These are phyloP conservation scores for Graphium sp. DNA, from an alignment of 2,329 filamentous ascomycete species.

Conservation along the genomic window DNA sequence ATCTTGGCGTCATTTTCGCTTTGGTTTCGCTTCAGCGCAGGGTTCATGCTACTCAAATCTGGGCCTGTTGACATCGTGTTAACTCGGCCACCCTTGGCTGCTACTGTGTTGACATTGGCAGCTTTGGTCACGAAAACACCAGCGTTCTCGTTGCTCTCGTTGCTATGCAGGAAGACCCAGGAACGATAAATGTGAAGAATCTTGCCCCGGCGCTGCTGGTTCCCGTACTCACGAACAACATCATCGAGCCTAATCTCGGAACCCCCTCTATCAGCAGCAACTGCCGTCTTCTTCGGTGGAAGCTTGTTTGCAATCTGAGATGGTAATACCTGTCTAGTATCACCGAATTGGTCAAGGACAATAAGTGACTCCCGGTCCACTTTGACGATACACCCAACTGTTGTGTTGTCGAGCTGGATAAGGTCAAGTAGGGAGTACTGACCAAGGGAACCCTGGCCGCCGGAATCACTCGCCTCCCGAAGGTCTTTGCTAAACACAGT, in stretches of 20 bases:
- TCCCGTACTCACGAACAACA: slow-evolving; percentile 77
- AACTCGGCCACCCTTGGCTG: slow-evolving; percentile 81
- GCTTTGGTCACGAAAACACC: slow-evolving; percentile 80
- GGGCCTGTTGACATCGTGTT: slow-evolving; percentile 44
- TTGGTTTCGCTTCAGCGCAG: slow-evolving; percentile 60
- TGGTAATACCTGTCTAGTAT: slow-evolving; percentile 65
- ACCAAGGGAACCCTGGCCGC: slow-evolving; percentile 67
- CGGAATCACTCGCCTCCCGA: slow-evolving; percentile 81
- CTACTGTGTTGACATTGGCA: slow-evolving; percentile 73
- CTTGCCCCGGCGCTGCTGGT: slow-evolving; percentile 70
- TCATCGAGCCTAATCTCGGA: slow-evolving; percentile 87
- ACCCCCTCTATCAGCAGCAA: slow-evolving; percentile 83
- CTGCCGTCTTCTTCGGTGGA: slow-evolving; percentile 63
- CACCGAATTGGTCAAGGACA: slow-evolving; percentile 80
- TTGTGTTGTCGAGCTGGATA: slow-evolving; percentile 82
- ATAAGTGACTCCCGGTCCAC: slow-evolving; percentile 86
- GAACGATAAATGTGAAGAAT: slow-evolving; percentile 89
- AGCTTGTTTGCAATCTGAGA: slow-evolving; percentile 87
- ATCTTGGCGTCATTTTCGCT: slow-evolving; percentile 27
- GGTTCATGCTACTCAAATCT: slow-evolving; percentile 84
- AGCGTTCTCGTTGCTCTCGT: slow-evolving; percentile 69
- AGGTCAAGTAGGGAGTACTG: slow-evolving; percentile 88
- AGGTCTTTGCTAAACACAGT: slow-evolving; percentile 97
- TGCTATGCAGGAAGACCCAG: slow-evolving; percentile 81
- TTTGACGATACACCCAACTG: slow-evolving; percentile 85